Percentiles rank a stretch among this genome's conserved stretches.
These are phyloP conservation scores for Yamadazyma friedrichii DNA, from an alignment of 1,139 yeast species.

Conservation along the genomic window DNA sequence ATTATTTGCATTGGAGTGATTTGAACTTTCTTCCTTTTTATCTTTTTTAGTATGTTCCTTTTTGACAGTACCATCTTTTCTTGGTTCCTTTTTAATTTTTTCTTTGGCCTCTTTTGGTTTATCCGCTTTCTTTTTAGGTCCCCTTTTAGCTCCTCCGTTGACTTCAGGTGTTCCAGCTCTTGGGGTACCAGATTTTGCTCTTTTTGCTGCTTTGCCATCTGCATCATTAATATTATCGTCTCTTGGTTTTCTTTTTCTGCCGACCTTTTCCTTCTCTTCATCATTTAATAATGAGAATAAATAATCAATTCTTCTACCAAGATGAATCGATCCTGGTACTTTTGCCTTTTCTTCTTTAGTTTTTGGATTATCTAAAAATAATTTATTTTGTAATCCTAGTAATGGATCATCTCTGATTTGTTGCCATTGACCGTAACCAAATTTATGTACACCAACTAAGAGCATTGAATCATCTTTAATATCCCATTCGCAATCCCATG, in stretches of 20 bases:
- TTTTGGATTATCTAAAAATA: conserved; percentile 52
- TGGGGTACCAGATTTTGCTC: conserved; percentile 9
- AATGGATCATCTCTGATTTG: conserved; percentile 95
- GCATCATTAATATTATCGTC: conserved; percentile 4
- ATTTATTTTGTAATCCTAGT: conserved; percentile 79
- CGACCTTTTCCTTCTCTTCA: conserved; percentile 30
- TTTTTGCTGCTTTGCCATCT: conserved; percentile 5
- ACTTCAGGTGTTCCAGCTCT: conserved; percentile 8
- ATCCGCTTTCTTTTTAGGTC: conserved; percentile 6
- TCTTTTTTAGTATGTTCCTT: conserved; percentile 7
- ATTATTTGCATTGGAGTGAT: too few relatives aligned
- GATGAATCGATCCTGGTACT: conserved; percentile 90
- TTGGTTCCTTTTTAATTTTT: conserved; percentile 13
- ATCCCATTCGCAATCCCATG: conserved; percentile 91
- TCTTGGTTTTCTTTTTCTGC: conserved; percentile 16
- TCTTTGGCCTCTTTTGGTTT: conserved; percentile 5
- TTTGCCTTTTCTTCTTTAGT: conserved; percentile 39
- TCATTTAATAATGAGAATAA: conserved; percentile 68
- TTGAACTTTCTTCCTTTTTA: neutral
- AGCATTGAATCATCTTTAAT: conserved; percentile 82
- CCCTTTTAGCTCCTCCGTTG: conserved; percentile 7
- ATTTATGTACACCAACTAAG: conserved; percentile 81
- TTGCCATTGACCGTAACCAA: conserved; percentile 96
- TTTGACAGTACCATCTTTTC: conserved; percentile 1
- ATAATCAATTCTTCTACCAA: conserved; percentile 92